Conservation (phyloP, 306 rosid species). For the Trichosanthes truncata region DNA sequence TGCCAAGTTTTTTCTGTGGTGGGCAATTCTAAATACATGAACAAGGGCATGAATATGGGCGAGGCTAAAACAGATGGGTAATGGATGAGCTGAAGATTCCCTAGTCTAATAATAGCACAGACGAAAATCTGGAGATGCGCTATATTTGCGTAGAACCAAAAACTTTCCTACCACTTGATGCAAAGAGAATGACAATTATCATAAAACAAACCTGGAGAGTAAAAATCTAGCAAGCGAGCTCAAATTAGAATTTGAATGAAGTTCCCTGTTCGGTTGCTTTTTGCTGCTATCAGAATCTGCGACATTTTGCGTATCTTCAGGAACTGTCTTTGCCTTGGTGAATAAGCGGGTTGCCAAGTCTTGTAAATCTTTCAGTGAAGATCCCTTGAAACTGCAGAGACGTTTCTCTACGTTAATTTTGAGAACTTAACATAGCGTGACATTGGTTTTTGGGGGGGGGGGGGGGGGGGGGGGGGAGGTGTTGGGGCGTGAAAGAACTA, state of each 20-base stretch:
- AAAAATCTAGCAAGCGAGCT: conserved; percentile 96
- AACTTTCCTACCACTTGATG: not conserved
- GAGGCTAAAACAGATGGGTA: not conserved
- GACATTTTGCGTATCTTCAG: conserved; percentile 37
- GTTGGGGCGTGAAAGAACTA: not conserved
- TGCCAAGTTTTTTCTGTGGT: not conserved
- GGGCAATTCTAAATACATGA: not conserved
- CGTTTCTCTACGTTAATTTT: conserved; percentile 2
- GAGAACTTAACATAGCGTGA: not conserved
- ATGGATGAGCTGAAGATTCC: not conserved
- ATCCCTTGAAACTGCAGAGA: conserved; percentile 62
- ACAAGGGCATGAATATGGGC: not conserved
- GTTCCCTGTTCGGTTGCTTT: conserved; percentile 58
- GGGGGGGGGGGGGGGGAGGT: not conserved
- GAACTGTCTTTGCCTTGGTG: conserved; percentile 31
- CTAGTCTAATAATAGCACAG: not conserved
- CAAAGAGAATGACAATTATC: not conserved
- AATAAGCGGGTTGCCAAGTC: conserved; percentile 56
- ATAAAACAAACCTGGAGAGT: conserved; percentile 67
- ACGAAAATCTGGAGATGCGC: not conserved
- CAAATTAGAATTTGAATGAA: conserved; percentile 56
- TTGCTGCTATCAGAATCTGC: conserved; percentile 42
- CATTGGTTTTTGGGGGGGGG: not conserved
- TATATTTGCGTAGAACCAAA: not conserved
- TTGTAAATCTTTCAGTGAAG: conserved; percentile 70